Evolutionary conservation across 164 flowering plant genomes (phyloP).

Genomic region (Vitis rupestris): DNA sequence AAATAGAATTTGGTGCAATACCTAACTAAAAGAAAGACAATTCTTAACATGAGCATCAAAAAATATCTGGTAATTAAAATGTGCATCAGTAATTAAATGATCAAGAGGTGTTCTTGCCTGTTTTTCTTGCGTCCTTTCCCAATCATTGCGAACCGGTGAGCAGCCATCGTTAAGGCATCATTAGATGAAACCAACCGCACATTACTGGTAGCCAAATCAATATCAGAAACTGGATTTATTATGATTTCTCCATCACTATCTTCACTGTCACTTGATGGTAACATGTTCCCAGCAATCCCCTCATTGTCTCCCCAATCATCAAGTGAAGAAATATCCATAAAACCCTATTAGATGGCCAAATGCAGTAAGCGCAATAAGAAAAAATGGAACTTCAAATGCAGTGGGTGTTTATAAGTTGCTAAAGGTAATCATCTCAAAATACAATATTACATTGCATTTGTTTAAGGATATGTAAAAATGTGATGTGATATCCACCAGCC

Average conservation of each 20-base stretch:
- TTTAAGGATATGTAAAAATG: too few species aligned
- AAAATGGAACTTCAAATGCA: too few species aligned
- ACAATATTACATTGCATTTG: too few species aligned
- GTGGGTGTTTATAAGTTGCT: too few species aligned
- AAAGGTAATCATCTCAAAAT: not conserved
- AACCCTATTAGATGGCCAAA: constrained; percentile 35
- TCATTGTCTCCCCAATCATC: constrained; percentile 54
- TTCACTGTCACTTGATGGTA: constrained; percentile 81
- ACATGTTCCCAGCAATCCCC: constrained; percentile 24
- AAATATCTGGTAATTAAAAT: not conserved
- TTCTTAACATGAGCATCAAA: not conserved
- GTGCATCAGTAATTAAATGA: not conserved
- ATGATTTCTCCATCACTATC: constrained; percentile 71
- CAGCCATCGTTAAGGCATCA: constrained; percentile 48
- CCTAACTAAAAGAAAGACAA: not conserved
- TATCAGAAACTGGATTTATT: constrained; percentile 55
- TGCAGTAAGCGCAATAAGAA: not conserved
- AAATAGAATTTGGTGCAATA: not conserved
- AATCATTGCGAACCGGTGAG: constrained; percentile 55
- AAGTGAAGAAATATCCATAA: constrained; percentile 33
- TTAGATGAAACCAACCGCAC: constrained; percentile 31
- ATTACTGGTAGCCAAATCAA: constrained; percentile 52
- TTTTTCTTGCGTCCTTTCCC: constrained; percentile 37
- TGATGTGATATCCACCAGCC: too few species aligned
- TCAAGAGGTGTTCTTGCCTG: constrained; percentile 30